Conservation (phyloP, 2,329 filamentous ascomycete genomes). For the Colletotrichum salicis region DNA sequence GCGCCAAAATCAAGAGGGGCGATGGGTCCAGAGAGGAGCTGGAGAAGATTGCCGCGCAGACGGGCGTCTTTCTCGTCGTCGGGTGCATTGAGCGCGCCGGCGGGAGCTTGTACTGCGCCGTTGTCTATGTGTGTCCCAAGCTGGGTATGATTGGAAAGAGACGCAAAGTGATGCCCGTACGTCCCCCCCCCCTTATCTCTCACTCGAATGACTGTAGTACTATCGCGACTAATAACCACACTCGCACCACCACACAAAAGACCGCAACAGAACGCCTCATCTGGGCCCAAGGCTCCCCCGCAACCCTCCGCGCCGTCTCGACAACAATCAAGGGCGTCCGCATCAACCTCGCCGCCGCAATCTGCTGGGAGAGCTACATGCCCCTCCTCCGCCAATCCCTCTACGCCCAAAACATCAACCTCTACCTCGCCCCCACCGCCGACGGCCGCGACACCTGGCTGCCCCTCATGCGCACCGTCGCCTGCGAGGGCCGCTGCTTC, state of each 20-base stretch:
- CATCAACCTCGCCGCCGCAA: slow-evolving; percentile 84
- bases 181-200: slow-evolving; percentile 41
- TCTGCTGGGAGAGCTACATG: slow-evolving; percentile 99
- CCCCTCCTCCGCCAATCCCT: slow-evolving; percentile 84
- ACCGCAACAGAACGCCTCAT: slow-evolving; percentile 85
- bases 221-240: slow-evolving; percentile 1
- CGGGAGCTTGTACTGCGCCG: slow-evolving; percentile 85
- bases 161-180: slow-evolving; percentile 88
- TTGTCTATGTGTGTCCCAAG: slow-evolving; percentile 82
- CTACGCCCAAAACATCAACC: slow-evolving; percentile 90
- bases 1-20: slow-evolving; percentile 45
- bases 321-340: slow-evolving; percentile 82
- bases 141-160: slow-evolving; percentile 83
- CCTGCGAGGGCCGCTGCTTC: slow-evolving; percentile 83
- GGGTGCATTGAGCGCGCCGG: slow-evolving; percentile 84
- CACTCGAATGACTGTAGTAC: neutral
- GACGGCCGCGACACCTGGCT: slow-evolving; percentile 87
- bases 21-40: slow-evolving; percentile 80
- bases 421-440: slow-evolving; percentile 91
- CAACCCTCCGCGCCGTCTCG: slow-evolving; percentile 81
- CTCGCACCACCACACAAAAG: slow-evolving; percentile 43
- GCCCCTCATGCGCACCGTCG: slow-evolving; percentile 82
- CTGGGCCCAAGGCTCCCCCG: slow-evolving; percentile 87
- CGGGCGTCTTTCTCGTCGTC: slow-evolving; percentile 83
- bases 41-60: slow-evolving; percentile 79